These are phyloP conservation scores for Alnus glutinosa DNA, from an alignment of 306 rosid genomes.

Conservation along the genomic window DNA sequence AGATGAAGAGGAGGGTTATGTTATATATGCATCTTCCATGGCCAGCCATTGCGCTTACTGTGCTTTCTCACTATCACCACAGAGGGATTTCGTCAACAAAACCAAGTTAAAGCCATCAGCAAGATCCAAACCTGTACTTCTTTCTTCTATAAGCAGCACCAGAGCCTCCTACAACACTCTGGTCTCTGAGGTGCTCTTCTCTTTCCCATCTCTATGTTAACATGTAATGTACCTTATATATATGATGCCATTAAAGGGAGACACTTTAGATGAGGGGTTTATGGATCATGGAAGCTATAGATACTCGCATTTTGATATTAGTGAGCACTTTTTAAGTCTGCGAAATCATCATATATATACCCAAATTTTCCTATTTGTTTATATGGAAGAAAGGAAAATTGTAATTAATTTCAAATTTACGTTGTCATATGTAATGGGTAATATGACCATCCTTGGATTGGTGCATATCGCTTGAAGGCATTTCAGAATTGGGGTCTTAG, in stretches of 20 bases:
- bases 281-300: not conserved
- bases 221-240: not conserved
- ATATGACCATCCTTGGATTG: too few species aligned
- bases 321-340: not conserved
- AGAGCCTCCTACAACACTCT: conserved; percentile 61
- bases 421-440: too few species aligned
- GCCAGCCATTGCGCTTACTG: conserved; percentile 66
- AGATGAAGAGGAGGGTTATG: conserved; percentile 54
- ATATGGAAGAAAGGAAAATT: not conserved
- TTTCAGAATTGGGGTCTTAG: not conserved
- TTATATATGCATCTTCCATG: conserved; percentile 74
- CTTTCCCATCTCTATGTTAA: not conserved
- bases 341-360: not conserved
- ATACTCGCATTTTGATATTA: not conserved
- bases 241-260: not conserved
- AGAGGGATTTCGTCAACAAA: conserved; percentile 32
- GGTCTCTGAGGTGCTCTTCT: conserved; percentile 69
- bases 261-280: not conserved
- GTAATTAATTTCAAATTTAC: too few species aligned
- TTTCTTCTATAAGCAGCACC: conserved; percentile 49
- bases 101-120: conserved; percentile 29
- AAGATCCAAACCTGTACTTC: conserved; percentile 48
- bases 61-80: conserved; percentile 55
- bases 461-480: not conserved
- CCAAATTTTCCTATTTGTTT: not conserved